Base-by-base conservation (phyloP, 148 eudicot genomes). In the Bassia scoparia region DNA sequence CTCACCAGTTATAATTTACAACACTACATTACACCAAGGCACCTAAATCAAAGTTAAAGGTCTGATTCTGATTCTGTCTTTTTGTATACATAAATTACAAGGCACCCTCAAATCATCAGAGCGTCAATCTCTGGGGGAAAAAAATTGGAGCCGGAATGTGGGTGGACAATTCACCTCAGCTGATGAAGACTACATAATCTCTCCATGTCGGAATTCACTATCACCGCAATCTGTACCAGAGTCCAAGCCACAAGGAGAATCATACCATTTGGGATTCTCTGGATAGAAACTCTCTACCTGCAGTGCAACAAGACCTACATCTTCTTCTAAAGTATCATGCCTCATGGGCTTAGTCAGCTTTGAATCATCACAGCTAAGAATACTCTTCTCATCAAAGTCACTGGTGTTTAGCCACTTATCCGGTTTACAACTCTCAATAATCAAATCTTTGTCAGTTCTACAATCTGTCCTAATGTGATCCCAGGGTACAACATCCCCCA, bases 161-260 rank as follows among this genome's bases (percentile, higher is more conserved):
- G 80, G 81, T 77, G 85, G 81, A 74, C 73, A 67, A 73, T 75
- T 78, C 77, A 78, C 78, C 78, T 76, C 77, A 71, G 75, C 60
- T 62, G 73, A 77, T 61, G 66, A 70, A 67, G 60, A 78, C 89
- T 88, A 91, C 78, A 88, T 84, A 77, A 88, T 84, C 81, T 84
- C 88, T 79, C 90, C 91, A 67, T 86, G 89, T 53, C 83, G 78
- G 77, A 83, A 89, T 81, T 84, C 98, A 79, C 76, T 84, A 78
- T 84, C 89, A 68, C 85, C 86, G 72, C 95, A 93, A 82, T 91
- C 97, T 68, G 91, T 76, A 73, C 84, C 73, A 27, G 97, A 81
- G 82, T 93, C 98, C 87, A 93, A 81, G n/a, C 79, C 91, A 83
- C 97, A 89, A 73, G 97, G 93, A 63, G 97, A 91, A 78, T 94